Conservation (phyloP, 2,329 filamentous ascomycete genomes). For the Ophiosphaerella herpotricha region DNA sequence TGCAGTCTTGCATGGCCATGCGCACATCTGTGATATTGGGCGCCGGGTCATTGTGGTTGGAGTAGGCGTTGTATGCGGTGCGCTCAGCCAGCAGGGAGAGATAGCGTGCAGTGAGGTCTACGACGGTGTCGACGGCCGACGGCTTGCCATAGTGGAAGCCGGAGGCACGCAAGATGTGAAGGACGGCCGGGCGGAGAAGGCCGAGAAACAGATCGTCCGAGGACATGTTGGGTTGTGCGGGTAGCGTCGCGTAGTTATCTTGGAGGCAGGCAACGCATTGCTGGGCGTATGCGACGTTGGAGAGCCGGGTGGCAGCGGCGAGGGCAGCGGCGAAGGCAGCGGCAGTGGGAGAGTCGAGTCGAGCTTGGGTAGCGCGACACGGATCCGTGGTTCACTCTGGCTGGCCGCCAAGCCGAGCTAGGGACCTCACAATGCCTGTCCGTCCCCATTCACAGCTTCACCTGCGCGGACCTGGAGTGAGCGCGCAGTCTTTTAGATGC, state of each 20-base stretch:
- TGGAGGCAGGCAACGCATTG: conserved; percentile 29
- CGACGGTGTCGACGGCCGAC: conserved; percentile 83
- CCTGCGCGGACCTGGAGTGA: background rate
- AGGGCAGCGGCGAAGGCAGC: too few relatives aligned
- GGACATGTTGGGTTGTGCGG: conserved; percentile 41
- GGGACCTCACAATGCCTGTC: conserved; percentile 9
- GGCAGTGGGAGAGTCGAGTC: background rate
- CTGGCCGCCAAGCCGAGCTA: conserved; percentile 11
- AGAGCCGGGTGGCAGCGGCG: conserved; percentile 4
- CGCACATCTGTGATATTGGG: conserved; percentile 77
- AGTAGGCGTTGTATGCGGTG: conserved; percentile 71
- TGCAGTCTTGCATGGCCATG: conserved; percentile 81
- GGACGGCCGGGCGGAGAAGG: conserved; percentile 81
- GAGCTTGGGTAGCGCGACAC: background rate
- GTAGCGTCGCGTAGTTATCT: conserved; percentile 17
- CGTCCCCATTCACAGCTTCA: conserved; percentile 5
- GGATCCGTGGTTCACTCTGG: conserved; percentile 11
- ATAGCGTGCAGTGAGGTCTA: conserved; percentile 83
- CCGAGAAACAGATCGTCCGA: conserved; percentile 66
- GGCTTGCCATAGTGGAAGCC: conserved; percentile 85
- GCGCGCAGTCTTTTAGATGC: conserved; percentile 11
- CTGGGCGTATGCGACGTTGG: conserved; percentile 7
- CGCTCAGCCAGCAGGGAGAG: conserved; percentile 73
- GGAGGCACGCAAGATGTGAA: conserved; percentile 89
- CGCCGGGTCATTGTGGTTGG: conserved; percentile 68